Percentiles rank a stretch among this genome's conserved stretches.
These are phyloP conservation scores for Phyllosticta citrichinensis DNA, from an alignment of 2,329 filamentous ascomycete genomes.

Conservation along the genomic window DNA sequence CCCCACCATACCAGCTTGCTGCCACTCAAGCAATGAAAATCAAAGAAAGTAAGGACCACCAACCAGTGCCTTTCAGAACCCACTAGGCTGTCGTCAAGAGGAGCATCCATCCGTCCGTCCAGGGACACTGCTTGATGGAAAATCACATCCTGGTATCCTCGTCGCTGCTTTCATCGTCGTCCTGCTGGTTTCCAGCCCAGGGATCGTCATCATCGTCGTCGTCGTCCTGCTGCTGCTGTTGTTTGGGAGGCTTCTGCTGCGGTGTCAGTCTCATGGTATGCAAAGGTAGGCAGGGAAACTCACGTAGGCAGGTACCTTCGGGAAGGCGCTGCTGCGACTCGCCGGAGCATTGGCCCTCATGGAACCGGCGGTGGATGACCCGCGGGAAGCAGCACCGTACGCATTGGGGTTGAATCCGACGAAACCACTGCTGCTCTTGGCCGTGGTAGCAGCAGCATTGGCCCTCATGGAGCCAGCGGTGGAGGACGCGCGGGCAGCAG, in stretches of 20 bases:
- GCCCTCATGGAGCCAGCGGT: constrained; percentile 11
- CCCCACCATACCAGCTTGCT: no score
- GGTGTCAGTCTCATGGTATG: neutral
- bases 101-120: no score
- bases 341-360: neutral
- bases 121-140: no score
- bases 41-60: no score
- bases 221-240: neutral
- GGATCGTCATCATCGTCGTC: no score
- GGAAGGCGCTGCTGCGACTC: constrained; percentile 17
- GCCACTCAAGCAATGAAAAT: no score
- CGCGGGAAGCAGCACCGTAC: constrained; percentile 15
- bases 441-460: neutral
- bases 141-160: no score
- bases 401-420: constrained; percentile 15
- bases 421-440: neutral
- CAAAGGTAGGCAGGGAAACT: neutral
- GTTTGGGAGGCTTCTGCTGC: neutral
- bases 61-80: no score
- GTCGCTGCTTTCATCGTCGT: no score
- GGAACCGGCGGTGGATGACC: constrained; percentile 14
- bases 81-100: no score
- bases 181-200: no score
- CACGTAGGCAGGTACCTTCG: constrained; percentile 24
- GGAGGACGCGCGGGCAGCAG: constrained; percentile 12